Evolutionary conservation across 2,329 filamentous ascomycete species (phyloP).

Genomic region (Cercospora sp.): DNA sequence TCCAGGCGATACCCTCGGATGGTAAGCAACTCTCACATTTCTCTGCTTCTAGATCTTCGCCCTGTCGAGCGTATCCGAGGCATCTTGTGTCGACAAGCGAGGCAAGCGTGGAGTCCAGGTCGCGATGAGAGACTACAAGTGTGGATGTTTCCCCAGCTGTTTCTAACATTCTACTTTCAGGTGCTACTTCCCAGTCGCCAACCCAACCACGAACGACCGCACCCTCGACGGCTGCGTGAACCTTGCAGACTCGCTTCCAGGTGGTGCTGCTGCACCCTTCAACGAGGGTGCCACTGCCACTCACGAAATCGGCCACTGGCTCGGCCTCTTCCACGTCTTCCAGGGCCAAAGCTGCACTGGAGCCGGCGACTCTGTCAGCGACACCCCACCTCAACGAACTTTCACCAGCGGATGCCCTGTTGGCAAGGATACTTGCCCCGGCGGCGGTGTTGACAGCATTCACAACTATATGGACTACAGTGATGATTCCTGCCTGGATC

Average conservation of each 20-base stretch:
- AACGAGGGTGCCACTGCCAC: constrained; percentile 45
- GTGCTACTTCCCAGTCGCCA: constrained; percentile 35
- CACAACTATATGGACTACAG: constrained; percentile 54
- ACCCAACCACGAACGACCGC: constrained; percentile 43
- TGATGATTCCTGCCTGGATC: constrained; percentile 21
- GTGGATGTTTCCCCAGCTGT: not conserved
- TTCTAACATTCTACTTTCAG: not conserved
- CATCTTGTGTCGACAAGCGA: not conserved
- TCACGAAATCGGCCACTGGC: constrained; percentile 48
- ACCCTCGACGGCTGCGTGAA: constrained; percentile 55
- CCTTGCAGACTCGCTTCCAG: constrained; percentile 54
- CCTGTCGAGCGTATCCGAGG: not conserved
- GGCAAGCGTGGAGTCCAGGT: not conserved
- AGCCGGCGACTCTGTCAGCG: constrained; percentile 44
- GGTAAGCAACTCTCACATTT: not conserved
- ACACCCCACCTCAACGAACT: constrained; percentile 41
- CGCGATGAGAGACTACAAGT: not conserved
- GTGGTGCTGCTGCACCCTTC: constrained; percentile 48
- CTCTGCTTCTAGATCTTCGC: not conserved
- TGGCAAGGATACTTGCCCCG: constrained; percentile 50
- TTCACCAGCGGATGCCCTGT: constrained; percentile 53
- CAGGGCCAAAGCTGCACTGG: constrained; percentile 44
- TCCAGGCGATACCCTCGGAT: constrained; percentile 23
- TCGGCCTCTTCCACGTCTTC: constrained; percentile 46
- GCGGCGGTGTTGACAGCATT: constrained; percentile 34